Percentiles rank a stretch among this genome's conserved stretches.
Conservation (phyloP, 2,329 filamentous ascomycete species). For the Aspergillus quadricinctus region DNA sequence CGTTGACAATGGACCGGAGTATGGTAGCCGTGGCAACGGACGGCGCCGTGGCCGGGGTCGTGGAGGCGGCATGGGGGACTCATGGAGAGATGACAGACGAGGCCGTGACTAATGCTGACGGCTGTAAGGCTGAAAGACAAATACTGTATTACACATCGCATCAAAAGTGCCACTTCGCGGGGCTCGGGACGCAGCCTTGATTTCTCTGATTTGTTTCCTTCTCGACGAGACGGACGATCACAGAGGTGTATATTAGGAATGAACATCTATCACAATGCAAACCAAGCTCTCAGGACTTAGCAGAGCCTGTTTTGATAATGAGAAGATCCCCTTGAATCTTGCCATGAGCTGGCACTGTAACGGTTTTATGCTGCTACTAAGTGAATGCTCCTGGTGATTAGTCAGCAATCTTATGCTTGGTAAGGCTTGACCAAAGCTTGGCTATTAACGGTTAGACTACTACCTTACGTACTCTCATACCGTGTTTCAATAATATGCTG, state of each 20-base stretch:
- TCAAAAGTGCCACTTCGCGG: not conserved
- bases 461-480: not conserved
- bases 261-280: not conserved
- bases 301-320: not conserved
- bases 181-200: not conserved
- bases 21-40: constrained; percentile 39
- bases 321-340: not conserved
- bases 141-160: not conserved
- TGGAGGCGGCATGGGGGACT: constrained; percentile 23
- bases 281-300: not conserved
- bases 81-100: constrained; percentile 12
- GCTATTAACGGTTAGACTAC: constrained; percentile 1
- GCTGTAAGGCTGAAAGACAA: not conserved
- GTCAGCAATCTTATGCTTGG: not conserved
- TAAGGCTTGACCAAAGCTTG: constrained; percentile 16
- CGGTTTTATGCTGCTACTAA: not conserved
- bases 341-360: not conserved
- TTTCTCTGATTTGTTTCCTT: not conserved
- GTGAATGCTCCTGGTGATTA: not conserved
- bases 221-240: not conserved
- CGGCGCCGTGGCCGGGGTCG: constrained; percentile 29
- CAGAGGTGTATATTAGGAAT: not conserved
- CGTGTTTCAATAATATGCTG: not conserved
- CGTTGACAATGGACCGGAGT: constrained; percentile 69
- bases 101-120: constrained; percentile 7